Conservation (phyloP, 768 basidiomycete species). For the Dentipellis sp. region DNA sequence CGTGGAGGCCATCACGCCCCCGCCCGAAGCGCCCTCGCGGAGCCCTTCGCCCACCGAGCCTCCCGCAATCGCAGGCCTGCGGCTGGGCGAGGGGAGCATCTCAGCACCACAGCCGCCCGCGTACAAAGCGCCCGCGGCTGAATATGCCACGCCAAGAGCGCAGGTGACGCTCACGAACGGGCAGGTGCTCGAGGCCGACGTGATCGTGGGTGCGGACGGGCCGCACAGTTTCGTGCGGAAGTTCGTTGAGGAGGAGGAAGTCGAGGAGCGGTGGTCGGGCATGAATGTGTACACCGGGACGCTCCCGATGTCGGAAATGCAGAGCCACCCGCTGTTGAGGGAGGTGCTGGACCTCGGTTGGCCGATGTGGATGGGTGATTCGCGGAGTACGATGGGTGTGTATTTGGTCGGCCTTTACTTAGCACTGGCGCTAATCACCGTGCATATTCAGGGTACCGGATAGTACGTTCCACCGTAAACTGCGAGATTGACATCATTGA, state of each 20-base stretch:
- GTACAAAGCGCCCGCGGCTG: background rate
- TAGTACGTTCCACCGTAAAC: conserved; percentile 2
- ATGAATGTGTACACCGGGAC: conserved; percentile 6
- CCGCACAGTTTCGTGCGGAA: conserved; percentile 8
- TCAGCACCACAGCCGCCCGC: background rate
- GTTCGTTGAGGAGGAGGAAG: background rate
- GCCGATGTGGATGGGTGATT: conserved; percentile 9
- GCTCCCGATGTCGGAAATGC: conserved; percentile 1
- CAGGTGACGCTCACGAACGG: conserved; percentile 12
- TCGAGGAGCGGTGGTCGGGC: conserved; percentile 2
- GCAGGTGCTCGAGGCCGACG: conserved; percentile 9
- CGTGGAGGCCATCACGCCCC: conserved; percentile 2
- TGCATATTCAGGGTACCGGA: conserved; percentile 7
- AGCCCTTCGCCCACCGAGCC: background rate
- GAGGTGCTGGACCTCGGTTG: conserved; percentile 1
- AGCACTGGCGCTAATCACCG: background rate
- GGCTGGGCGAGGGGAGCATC: background rate
- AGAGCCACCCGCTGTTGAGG: conserved; percentile 3
- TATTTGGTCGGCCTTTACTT: background rate
- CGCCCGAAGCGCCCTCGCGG: background rate
- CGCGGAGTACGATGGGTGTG: conserved; percentile 6
- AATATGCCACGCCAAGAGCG: background rate
- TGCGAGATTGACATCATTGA: background rate
- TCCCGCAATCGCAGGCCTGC: background rate
- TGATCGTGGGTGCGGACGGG: conserved; percentile 16